Percentiles rank a stretch among this genome's conserved stretches.
These are phyloP conservation scores for Geum urbanum DNA, from an alignment of 306 rosid species.

Conservation along the genomic window DNA sequence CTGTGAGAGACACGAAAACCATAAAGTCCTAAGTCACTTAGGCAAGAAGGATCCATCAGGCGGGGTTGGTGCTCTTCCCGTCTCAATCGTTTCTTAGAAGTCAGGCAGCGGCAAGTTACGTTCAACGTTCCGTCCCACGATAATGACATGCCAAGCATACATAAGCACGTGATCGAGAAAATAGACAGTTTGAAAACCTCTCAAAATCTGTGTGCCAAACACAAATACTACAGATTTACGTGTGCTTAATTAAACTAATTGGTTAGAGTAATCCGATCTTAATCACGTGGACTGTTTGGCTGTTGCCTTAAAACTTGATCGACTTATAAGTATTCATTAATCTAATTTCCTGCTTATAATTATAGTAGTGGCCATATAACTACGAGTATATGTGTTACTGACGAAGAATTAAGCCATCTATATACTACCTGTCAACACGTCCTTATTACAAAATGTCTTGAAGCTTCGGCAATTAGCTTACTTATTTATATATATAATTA, in stretches of 20 bases:
- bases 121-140: no score
- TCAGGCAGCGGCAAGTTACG: no score
- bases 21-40: no score
- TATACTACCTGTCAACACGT: not conserved
- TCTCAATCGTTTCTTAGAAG: no score
- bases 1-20: no score
- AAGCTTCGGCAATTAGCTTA: not conserved
- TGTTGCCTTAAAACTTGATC: constrained; percentile 11
- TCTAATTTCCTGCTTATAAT: not conserved
- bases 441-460: not conserved
- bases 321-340: constrained; percentile 16
- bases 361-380: no score
- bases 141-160: no score
- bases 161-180: no score
- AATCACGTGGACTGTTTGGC: constrained; percentile 33
- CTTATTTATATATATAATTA: not conserved
- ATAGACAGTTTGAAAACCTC: no score
- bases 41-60: no score
- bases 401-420: not conserved
- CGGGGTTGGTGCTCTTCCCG: no score
- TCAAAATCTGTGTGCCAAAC: no score
- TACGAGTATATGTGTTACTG: not conserved
- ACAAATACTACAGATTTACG: not conserved
- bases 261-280: constrained; percentile 22
- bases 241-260: not conserved